Percentiles rank a stretch among this genome's conserved stretches.
These are phyloP conservation scores for Musa beccarii DNA, from an alignment of 176 grass and related monocot species.

Conservation along the genomic window DNA sequence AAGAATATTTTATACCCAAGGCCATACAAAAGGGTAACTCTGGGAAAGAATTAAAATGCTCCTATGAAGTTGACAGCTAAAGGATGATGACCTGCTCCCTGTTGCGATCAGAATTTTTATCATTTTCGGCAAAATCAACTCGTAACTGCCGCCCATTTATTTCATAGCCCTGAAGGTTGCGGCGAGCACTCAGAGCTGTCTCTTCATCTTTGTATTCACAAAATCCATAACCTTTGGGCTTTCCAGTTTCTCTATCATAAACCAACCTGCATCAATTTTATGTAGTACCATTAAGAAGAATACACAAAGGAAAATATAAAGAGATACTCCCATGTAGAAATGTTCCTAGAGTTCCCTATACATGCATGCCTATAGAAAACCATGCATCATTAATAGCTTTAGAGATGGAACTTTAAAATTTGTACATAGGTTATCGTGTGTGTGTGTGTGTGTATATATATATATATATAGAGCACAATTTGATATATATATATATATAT, in stretches of 20 bases:
- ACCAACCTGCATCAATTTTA: conserved; percentile 60
- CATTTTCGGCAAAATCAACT: conserved; percentile 99
- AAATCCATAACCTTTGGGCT: conserved; percentile 96
- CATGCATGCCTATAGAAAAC: too few relatives aligned
- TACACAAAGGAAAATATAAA: background rate
- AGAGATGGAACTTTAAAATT: too few relatives aligned
- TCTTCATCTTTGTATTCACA: conserved; percentile 99
- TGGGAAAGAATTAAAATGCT: conserved; percentile 20
- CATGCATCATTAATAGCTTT: too few relatives aligned
- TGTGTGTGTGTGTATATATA: too few relatives aligned
- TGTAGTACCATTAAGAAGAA: background rate
- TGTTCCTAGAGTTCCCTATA: background rate
- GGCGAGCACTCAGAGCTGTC: conserved; percentile 89
- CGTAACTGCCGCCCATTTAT: conserved; percentile 93
- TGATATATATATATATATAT: too few relatives aligned
- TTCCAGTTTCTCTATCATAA: conserved; percentile 89
- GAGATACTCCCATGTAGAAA: background rate
- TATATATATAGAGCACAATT: too few relatives aligned
- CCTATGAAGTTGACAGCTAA: conserved; percentile 35
- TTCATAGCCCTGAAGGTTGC: conserved; percentile 97
- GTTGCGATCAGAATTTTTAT: conserved; percentile 88
- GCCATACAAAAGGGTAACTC: conserved; percentile 28
- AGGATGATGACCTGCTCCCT: conserved; percentile 83
- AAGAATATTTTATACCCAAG: conserved; percentile 41
- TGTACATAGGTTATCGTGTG: too few relatives aligned